These are phyloP conservation scores for Botryotinia convoluta DNA, from an alignment of 2,329 filamentous ascomycete genomes.

Conservation along the genomic window DNA sequence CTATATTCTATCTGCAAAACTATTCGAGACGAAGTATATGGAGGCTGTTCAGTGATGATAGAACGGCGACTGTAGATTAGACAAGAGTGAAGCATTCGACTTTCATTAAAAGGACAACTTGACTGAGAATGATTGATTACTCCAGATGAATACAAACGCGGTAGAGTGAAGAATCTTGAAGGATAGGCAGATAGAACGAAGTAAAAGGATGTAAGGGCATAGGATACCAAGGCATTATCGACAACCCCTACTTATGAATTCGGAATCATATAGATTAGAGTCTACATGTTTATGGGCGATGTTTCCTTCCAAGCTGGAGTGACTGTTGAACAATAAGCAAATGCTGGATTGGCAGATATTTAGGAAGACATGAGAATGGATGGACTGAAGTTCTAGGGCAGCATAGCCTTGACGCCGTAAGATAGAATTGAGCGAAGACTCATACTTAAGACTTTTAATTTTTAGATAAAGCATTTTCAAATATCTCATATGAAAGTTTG, in stretches of 20 bases:
- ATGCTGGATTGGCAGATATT: neutral
- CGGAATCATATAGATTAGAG: neutral
- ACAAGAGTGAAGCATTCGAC: too few species aligned
- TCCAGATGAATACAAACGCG: neutral
- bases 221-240: neutral
- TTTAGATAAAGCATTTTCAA: neutral
- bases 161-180: neutral
- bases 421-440: too few species aligned
- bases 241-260: neutral
- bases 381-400: rapidly evolving
- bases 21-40: too few species aligned
- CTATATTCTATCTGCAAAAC: neutral
- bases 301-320: too few species aligned
- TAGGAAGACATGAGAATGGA: neutral
- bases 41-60: too few species aligned
- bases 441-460: neutral
- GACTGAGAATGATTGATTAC: neutral
- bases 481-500: neutral
- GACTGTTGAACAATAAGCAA: too few species aligned
- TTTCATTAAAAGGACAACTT: neutral
- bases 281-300: neutral
- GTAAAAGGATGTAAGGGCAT: too few species aligned
- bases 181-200: neutral
- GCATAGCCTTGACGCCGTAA: neutral
- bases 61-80: too few species aligned